A percentile compares a stretch with the other conserved stretches of the same genome.
These are phyloP conservation scores for Rhodotorula sp. DNA, from an alignment of 1,284 basidiomycete genomes.

Conservation along the genomic window DNA sequence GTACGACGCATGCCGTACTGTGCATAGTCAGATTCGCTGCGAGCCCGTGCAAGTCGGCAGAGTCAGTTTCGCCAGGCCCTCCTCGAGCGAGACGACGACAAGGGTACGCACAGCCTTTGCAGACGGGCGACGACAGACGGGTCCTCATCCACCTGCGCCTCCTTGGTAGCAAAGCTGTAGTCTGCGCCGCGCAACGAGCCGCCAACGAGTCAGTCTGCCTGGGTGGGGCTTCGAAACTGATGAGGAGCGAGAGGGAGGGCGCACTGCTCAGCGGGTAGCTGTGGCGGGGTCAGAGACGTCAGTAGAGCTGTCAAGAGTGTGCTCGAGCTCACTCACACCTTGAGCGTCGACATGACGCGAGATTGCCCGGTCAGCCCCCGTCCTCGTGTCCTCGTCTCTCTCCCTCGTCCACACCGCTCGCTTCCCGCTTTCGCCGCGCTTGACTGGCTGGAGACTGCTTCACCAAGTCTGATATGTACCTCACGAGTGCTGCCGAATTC, in stretches of 20 bases:
- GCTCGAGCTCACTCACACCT: conserved; percentile 8
- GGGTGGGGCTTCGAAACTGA: conserved; percentile 16
- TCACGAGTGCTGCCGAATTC: too few relatives aligned
- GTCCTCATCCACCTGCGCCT: conserved; percentile 93
- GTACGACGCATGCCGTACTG: conserved; percentile 64
- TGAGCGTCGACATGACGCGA: conserved; percentile 14
- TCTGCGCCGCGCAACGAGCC: conserved; percentile 11
- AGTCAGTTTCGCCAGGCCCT: neutral
- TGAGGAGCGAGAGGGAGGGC: neutral
- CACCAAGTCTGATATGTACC: too few relatives aligned
- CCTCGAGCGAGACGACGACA: neutral
- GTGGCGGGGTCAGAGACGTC: neutral
- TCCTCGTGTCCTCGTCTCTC: neutral
- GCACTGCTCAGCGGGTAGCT: conserved; percentile 33
- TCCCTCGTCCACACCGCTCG: neutral
- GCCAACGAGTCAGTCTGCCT: neutral
- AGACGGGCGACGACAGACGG: conserved; percentile 70
- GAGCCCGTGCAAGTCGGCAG: neutral
- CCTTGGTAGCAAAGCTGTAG: conserved; percentile 61
- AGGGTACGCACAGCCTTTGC: conserved; percentile 43
- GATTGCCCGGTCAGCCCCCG: neutral
- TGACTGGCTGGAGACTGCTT: too few relatives aligned
- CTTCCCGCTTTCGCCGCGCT: too few relatives aligned
- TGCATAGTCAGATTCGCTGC: conserved; percentile 84
- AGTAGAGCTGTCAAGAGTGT: neutral